Evolutionary conservation across 495 filamentous ascomycete species (phyloP), one percentile per base, ranked within the genome.

Genomic region (Chaetomium cochliodes): DNA sequence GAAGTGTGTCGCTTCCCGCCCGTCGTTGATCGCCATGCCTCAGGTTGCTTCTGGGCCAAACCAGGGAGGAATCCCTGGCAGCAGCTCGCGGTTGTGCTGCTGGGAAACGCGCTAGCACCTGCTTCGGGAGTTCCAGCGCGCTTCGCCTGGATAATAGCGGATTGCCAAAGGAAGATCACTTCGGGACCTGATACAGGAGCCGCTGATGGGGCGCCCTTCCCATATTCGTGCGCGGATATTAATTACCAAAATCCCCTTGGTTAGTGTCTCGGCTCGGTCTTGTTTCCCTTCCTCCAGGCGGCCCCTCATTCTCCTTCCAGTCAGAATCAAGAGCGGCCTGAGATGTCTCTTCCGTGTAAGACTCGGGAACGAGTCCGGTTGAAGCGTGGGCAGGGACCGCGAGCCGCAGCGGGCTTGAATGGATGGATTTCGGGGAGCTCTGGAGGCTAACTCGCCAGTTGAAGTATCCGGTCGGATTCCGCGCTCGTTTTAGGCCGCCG

Each of bases 241-340:
- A 55, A 55, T 55, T 55, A 18, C 28, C 52, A 55, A 33, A 18
- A n/a, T 33, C 18, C 28, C 52, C 52, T 37, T 30, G 26, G 37
- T 55, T 20, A 37, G n/a, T 37, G 30, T 55, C 22, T 37, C 30
- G 52, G 30, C n/a, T 37, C 30, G 26, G 16, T 33, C 26, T 20
- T 55, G 26, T 20, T 55, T 55, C 52, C 52, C 26, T 6, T 4
- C 8, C 22, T 52, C 49, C 15, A 3, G 25, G 3, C 49, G 23
- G 49, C 49, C 49, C 23, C 49, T 44, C 41, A 37, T 37, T 37
- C 33, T 37, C 16, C 49, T 37, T 37, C 33, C 33, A 37, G 33
- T 37, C 33, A 37, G 8, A 37, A 8, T 37, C 33, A 12, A 37
- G 33, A 37, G 33, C 9, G 11, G 33, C 33, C 33, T 12, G 33